Percentiles rank a stretch among this genome's conserved stretches.
Conservation (phyloP, 805 yeast genomes). For the Candida piceae region DNA sequence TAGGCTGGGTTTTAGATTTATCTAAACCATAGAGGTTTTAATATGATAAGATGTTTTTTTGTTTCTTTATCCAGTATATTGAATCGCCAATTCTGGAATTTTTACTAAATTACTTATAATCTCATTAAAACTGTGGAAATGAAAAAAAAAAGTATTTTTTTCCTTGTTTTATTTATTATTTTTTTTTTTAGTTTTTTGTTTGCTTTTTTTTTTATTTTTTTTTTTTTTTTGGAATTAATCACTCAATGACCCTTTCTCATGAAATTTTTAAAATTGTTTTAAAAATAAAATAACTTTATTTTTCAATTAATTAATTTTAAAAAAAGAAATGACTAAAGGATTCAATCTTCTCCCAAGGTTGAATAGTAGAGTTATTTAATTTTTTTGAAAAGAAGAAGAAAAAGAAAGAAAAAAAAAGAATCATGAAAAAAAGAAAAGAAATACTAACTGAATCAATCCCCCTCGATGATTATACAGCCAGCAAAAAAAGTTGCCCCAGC, state of each 20-base stretch:
- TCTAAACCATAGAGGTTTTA: slow-evolving; percentile 2
- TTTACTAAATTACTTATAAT: neutral
- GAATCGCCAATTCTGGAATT: too few relatives aligned
- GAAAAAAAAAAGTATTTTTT: neutral
- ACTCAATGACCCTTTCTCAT: slow-evolving; percentile 25
- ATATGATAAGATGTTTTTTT: too few relatives aligned
- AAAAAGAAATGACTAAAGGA: slow-evolving; percentile 3
- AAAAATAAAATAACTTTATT: too few relatives aligned
- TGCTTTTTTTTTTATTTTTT: neutral
- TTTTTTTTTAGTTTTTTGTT: neutral
- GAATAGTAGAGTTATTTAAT: slow-evolving; percentile 13
- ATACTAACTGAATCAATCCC: slow-evolving; percentile 22
- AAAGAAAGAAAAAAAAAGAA: too few relatives aligned
- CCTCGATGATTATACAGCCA: slow-evolving; percentile 36
- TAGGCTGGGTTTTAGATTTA: slow-evolving; percentile 10
- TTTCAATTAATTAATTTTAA: too few relatives aligned
- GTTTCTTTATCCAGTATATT: neutral
- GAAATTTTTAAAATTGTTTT: too few relatives aligned
- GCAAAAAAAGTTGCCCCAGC: slow-evolving; percentile 94
- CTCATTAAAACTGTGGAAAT: neutral
- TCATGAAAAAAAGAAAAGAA: too few relatives aligned
- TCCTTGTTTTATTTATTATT: too few relatives aligned
- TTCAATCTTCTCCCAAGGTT: slow-evolving; percentile 2
- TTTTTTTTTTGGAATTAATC: too few relatives aligned
- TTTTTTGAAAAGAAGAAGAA: too few relatives aligned